These are phyloP conservation scores for Kappamyces sp. DNA, from an alignment of 192 early-diverging fungal genomes.

Conservation along the genomic window DNA sequence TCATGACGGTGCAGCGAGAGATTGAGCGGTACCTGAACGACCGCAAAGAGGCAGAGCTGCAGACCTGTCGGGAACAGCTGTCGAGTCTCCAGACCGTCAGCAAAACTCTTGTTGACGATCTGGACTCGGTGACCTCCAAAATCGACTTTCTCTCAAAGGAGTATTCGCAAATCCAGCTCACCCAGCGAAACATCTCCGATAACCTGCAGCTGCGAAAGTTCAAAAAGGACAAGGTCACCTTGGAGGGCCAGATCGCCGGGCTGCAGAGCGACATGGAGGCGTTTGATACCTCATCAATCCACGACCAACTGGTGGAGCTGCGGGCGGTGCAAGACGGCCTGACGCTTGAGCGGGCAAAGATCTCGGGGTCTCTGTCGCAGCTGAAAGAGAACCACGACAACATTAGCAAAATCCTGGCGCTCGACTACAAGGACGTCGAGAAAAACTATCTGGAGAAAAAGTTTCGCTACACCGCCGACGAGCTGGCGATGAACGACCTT, in stretches of 20 bases:
- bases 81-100: no score
- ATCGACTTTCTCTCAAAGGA: slow-evolving; percentile 32
- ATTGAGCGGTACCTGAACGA: slow-evolving; percentile 20
- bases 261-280: slow-evolving; percentile 33
- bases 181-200: slow-evolving; percentile 34
- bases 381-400: slow-evolving; percentile 64
- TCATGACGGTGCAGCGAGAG: slow-evolving; percentile 23
- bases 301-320: slow-evolving; percentile 22
- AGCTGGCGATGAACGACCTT: slow-evolving; percentile 74
- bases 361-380: slow-evolving; percentile 75
- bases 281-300: slow-evolving; percentile 24
- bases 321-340: slow-evolving; percentile 33
- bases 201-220: slow-evolving; percentile 45
- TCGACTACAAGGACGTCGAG: slow-evolving; percentile 75
- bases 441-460: slow-evolving; percentile 54
- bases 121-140: slow-evolving; percentile 24
- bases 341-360: slow-evolving; percentile 35
- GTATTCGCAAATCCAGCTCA: slow-evolving; percentile 18
- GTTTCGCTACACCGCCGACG: slow-evolving; percentile 47
- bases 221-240: slow-evolving; percentile 27
- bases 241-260: slow-evolving; percentile 27
- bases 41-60: no score
- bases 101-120: slow-evolving; percentile 4
- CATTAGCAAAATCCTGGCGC: slow-evolving; percentile 55
- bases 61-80: no score